Conservation (phyloP, 352 stramenopile species). For the Hyaloperonospora arabidopsidis region DNA sequence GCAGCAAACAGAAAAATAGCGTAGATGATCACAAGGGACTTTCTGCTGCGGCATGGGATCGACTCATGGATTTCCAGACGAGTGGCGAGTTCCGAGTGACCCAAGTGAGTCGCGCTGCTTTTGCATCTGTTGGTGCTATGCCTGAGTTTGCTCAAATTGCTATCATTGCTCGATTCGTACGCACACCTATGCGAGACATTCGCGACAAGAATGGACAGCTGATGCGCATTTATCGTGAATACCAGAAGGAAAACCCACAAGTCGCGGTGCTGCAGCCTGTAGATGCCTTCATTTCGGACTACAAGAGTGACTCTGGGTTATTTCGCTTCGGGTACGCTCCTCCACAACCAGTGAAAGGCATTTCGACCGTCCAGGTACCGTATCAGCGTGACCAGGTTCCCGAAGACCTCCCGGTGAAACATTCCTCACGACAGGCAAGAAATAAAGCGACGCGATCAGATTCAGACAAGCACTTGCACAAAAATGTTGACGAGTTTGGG, state of each 20-base stretch:
- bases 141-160: slow-evolving; percentile 71
- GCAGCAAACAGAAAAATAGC: slow-evolving; percentile 16
- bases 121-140: slow-evolving; percentile 53
- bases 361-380: slow-evolving; percentile 43
- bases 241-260: slow-evolving; percentile 66
- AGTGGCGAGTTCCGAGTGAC: slow-evolving; percentile 51
- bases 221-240: slow-evolving; percentile 63
- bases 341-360: slow-evolving; percentile 42
- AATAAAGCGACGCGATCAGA: slow-evolving; percentile 5
- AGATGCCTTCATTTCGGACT: slow-evolving; percentile 37
- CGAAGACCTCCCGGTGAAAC: slow-evolving; percentile 13
- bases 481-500: slow-evolving; percentile 53
- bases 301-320: slow-evolving; percentile 37
- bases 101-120: slow-evolving; percentile 65
- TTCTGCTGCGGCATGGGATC: slow-evolving; percentile 57
- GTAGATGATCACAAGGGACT: slow-evolving; percentile 49
- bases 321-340: slow-evolving; percentile 71
- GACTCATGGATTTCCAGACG: slow-evolving; percentile 67
- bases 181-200: slow-evolving; percentile 48
- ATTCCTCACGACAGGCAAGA: slow-evolving; percentile 16
- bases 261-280: slow-evolving; percentile 43
- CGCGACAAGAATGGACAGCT: slow-evolving; percentile 76
- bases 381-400: slow-evolving; percentile 37
- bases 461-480: slow-evolving; percentile 11
- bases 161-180: slow-evolving; percentile 62